A percentile compares a stretch with the other conserved stretches of the same genome.
phyloP scores from a whole-genome alignment of 1,284 basidiomycete species.

The Rhodotorula sp. region DNA sequence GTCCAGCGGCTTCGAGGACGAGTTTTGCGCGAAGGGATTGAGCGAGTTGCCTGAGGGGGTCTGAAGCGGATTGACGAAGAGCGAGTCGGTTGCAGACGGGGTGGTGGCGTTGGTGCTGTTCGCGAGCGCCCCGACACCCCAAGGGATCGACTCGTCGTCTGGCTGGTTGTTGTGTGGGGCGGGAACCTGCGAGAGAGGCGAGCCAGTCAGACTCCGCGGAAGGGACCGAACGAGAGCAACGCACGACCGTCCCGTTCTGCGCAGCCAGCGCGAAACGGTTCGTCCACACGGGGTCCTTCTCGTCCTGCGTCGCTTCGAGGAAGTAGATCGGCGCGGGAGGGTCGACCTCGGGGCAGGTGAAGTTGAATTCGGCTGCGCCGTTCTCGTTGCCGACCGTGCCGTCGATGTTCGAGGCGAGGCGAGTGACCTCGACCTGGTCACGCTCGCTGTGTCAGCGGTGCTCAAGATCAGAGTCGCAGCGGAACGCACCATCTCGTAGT shows the following conservation, averaged over 20 bases:
- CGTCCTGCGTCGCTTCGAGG: slow-evolving; percentile 62
- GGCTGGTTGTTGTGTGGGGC: slow-evolving; percentile 58
- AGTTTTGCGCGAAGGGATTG: not conserved
- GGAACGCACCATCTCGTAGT: slow-evolving; percentile 62
- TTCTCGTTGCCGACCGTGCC: slow-evolving; percentile 58
- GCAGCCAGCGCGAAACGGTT: slow-evolving; percentile 76
- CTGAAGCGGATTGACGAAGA: not conserved
- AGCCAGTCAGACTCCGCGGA: not conserved
- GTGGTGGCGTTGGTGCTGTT: not conserved
- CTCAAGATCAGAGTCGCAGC: too few species aligned
- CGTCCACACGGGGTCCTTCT: slow-evolving; percentile 65
- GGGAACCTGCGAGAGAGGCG: not conserved
- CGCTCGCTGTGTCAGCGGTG: too few species aligned
- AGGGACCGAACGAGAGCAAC: slow-evolving; percentile 27
- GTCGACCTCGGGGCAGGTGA: slow-evolving; percentile 71
- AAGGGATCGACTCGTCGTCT: slow-evolving; percentile 61
- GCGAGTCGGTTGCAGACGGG: not conserved
- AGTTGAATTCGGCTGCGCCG: slow-evolving; percentile 61
- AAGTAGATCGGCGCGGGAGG: slow-evolving; percentile 74
- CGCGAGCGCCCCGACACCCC: slow-evolving; percentile 57
- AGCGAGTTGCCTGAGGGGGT: not conserved
- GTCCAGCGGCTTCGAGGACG: not conserved
- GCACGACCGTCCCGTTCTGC: slow-evolving; percentile 56
- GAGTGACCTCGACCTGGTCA: slow-evolving; percentile 24
- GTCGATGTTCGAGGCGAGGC: slow-evolving; percentile 48